phyloP scores from a whole-genome alignment of 306 rosid species.

The Chamaecrista fasciculata region DNA sequence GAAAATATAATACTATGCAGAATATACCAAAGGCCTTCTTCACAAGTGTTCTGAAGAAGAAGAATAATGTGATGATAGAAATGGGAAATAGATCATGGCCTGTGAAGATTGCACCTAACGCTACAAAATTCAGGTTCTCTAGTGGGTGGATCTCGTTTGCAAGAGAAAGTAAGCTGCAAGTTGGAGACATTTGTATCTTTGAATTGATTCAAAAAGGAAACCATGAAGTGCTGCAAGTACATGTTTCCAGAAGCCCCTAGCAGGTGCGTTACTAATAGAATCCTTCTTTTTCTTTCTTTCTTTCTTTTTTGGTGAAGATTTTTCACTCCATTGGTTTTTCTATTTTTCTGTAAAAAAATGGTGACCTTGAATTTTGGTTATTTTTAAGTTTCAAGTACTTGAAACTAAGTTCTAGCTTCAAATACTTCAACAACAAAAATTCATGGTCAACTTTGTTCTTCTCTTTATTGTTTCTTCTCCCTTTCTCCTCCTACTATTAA shows the following conservation, averaged over 20 bases:
- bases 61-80: neutral
- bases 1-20: slow-evolving; percentile 1
- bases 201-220: neutral
- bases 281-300: too few relatives aligned
- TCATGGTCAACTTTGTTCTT: too few relatives aligned
- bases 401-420: too few relatives aligned
- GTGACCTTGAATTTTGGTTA: too few relatives aligned
- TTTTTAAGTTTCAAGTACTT: too few relatives aligned
- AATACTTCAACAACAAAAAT: too few relatives aligned
- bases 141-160: slow-evolving; percentile 6
- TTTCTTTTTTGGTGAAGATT: too few relatives aligned
- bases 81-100: neutral
- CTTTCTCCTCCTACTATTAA: too few relatives aligned
- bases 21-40: neutral
- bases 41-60: neutral
- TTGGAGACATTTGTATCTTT: slow-evolving; percentile 11
- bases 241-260: slow-evolving; percentile 5
- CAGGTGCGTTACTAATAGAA: too few relatives aligned
- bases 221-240: neutral
- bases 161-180: neutral
- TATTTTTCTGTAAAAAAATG: too few relatives aligned
- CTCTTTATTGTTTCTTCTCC: too few relatives aligned
- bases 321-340: too few relatives aligned
- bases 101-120: neutral
- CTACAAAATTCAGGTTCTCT: neutral